Base-by-base conservation (phyloP, 2,329 filamentous ascomycete genomes). In the Fulvia fulva region DNA sequence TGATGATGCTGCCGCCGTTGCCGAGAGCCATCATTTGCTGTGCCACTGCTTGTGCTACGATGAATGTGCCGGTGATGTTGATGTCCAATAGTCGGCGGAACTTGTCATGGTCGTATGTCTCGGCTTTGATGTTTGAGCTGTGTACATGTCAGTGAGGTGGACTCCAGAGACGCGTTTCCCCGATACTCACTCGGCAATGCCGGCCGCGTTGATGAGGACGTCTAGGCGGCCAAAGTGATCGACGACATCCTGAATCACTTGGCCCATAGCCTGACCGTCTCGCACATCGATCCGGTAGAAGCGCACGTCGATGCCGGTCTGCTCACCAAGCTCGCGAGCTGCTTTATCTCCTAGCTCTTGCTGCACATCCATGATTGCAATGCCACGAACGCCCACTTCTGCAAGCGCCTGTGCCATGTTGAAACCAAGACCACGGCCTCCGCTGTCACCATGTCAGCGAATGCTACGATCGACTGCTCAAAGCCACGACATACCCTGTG, bases 241-340 rank as follows among this genome's bases (percentile, higher is more conserved):
- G 45, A 85, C 82, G 43, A 89, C 83, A 58, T 84, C 81, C 63
- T 84, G 80, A 54, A 91, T 85, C 22, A 87, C 87, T 55, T 86
- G 83, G 67, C 86, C 83, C 73, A 91, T 88, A 63, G 85, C 87
- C 45, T 79, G 80, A 11, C 83, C 86, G 65, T 91, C 86, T 68
- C 88, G 87, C 30, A 92, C 87, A 67, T 91, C 88, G 47, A 91
- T 87, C 76, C 87, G 87, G 81, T 88, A 90, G 79, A 91, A 91
- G 50, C 84, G 84, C 49, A 89, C 86, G 37, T 87, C 86, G 28
- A 91, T 81, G 50, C 85, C 84, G n/a, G 87, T 87, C 79, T 88
- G 85, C 70, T 84, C 77, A 75, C 88, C 85, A 45, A 91, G 81
- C 74, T 89, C 85, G 21, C 82, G 82, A 21, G 87, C 87, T 2